Base-by-base conservation (phyloP, 164 flowering plant species). In the Amborella trichopoda region DNA sequence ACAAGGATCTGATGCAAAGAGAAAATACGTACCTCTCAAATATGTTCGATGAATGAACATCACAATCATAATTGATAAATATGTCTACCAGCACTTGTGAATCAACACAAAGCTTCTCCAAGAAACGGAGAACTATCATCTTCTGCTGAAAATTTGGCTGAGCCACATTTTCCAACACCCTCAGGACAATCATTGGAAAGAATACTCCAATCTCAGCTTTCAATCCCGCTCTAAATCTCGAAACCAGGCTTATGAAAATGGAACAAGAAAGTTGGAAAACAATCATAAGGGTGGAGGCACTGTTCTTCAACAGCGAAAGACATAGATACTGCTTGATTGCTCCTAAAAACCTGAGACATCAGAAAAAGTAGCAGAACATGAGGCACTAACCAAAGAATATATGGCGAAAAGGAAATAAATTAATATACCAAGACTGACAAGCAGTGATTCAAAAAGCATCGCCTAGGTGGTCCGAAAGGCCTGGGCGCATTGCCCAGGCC, bases 201-300 rank as follows among this genome's bases (percentile, higher is more conserved):
- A 93, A 93, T 17, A 93, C 96, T 30, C 99, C 99, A 64, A 93
- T 93, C 71, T 93, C 97, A 67, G 99, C 99, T 66, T 93, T 93
- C 72, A 93, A 54, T 47, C 99, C 99, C 62, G 94, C 91, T 66
- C 99, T 83, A 65, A 88, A 93, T 68, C 95, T 73, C 54, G 97
- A 74, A 17, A 93, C 94, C 60, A 93, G 68, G 57, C 99, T 88
- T 37, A 83, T 79, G 59, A 93, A 93, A 64, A 93, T 93, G 50
- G 99, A 93, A 67, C 95, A 93, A 20, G 96, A 89, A 52, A 93
- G 93, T 79, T 93, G 99, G 70, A 88, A 93, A 60, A 93, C 83
- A 56, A 89, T 85, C 94, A 88, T 79, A 34, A 88, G 87, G 37
- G 91, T 81, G 50, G 95, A 89, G 40, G 94, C 94, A 55, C 97